Percentiles rank a stretch among this genome's conserved stretches.
Conservation (phyloP, 164 flowering plant species). For the Paratinospora sagittata region DNA sequence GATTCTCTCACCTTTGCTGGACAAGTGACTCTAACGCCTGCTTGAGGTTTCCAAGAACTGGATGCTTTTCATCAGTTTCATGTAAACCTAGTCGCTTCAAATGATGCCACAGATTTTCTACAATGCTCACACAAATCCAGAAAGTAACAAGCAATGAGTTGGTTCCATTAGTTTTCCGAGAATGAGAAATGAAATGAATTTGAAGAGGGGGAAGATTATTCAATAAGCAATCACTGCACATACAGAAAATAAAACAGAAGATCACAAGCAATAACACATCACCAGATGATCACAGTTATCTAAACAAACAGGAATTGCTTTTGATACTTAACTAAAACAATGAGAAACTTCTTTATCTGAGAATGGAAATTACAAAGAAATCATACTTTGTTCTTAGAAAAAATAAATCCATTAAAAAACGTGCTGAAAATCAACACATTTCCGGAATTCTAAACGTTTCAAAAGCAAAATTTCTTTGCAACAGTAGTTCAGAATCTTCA, state of each 20-base stretch:
- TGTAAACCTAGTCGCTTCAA: conserved; percentile 60
- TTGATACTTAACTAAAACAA: background rate
- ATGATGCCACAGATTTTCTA: conserved; percentile 80
- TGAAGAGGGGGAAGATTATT: background rate
- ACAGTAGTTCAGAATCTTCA: background rate
- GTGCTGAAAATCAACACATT: background rate
- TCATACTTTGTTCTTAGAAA: background rate
- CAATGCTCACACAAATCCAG: conserved; percentile 9
- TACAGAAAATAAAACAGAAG: too few species aligned
- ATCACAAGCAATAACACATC: background rate
- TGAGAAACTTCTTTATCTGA: background rate
- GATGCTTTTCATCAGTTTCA: conserved; percentile 68
- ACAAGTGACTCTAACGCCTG: conserved; percentile 71
- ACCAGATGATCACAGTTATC: background rate
- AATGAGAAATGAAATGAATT: background rate
- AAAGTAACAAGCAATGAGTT: background rate
- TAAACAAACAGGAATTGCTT: background rate
- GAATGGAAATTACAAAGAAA: background rate
- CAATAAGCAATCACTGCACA: background rate
- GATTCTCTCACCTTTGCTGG: conserved; percentile 67
- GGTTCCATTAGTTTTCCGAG: background rate
- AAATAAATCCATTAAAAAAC: background rate
- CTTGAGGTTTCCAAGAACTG: conserved; percentile 63
- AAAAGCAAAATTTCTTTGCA: background rate
- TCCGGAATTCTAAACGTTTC: background rate